Base-by-base conservation (phyloP, 2,329 filamentous ascomycete genomes). In the Exophiala calicioides region DNA sequence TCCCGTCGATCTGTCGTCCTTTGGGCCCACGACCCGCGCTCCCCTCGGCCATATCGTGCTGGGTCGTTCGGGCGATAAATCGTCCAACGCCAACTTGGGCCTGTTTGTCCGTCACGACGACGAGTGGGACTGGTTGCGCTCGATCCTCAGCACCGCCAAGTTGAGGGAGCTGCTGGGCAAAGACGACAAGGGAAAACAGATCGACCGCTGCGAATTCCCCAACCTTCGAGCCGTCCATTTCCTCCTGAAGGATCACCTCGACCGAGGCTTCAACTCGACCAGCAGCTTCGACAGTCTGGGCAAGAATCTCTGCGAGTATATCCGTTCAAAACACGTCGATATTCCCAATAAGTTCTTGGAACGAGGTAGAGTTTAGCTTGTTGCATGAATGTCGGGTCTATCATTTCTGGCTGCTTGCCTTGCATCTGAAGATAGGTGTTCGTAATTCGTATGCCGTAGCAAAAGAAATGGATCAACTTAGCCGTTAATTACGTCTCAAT, bases 41-140 rank as follows among this genome's bases (percentile, higher is more conserved):
- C 62, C 58, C 0, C 43, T 71, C 5, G 68, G 66, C 12, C 63
- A 57, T 46, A 55, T 70, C 3, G 67, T 65, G 1, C 64, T 64
- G 15, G 67, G 59, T 4, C 62, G 68, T 3, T 69, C 64, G 2
- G 68, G 68, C 0, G 73, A 76, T 39, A 76, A 76, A 48, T 70
- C 65, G 0, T 63, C 66, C 0, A 68, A 76, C 52, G 65, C 63
- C 23, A 76, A 75, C 37, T 62, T 73, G 3, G 73, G 72, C 0
- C 67, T 76, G 50, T 79, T 72, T 41, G 67, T 70, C 3, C 63
- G 66, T 1, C 54, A 62, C 26, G 55, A 57, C 0, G 67, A 72
- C 21, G 72, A 76, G 53, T 77, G 65, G 52, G 58, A 68, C 1
- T 74, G 70, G 68, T 58, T 73, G 9, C 64, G 65, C 9, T 50